Base-by-base conservation (phyloP, 2,329 filamentous ascomycete genomes). In the Beauveria brongniartii region DNA sequence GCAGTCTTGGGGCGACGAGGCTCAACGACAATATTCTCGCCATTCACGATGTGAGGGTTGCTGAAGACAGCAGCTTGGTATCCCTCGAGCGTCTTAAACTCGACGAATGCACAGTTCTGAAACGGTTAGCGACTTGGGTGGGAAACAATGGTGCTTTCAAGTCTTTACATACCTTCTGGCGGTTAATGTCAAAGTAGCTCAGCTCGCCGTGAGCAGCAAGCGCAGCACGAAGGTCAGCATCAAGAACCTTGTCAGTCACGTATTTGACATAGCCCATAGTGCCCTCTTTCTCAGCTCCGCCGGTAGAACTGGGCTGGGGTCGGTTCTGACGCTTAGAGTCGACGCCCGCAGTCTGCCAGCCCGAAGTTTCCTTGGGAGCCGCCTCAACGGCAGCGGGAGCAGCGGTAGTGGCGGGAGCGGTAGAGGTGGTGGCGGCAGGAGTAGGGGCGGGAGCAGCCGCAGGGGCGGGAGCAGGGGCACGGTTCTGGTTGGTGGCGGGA, bases 101-200 rank as follows among this genome's bases (percentile, higher is more conserved):
- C 94, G 63, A 97, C 91, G 71, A 97, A 97, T 28, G 94, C 94
- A 71, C 92, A 97, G 82, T 94, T 97, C 93, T 96, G 71, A 30
- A 46, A 56, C 47, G 55, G 20, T 65, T 64, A 66, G 63, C 66
- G 61, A 69, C 66, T 51, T 30, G 34, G 4, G 34, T 30, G 16
- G 18, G 2, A 16, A 20, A 12, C 5, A 28, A 37, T 18, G 18
- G 4, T 3, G 7, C 16, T 7, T 48, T 12, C 4, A 34, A 22
- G 3, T 14, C 18, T 51, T n/a, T 61, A 72, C 76, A 63, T 74
- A 96, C 92, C 89, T 96, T 97, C 69, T 83, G 77, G 63, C 89
- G 86, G 76, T 90, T 92, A 68, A 93, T 83, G 61, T 92, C 90
- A 65, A 92, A 91, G 69, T 88, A 86, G 60, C 81, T 80, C 61